Evolutionary conservation across 495 filamentous ascomycete genomes (phyloP).

Genomic region (Penicillium alfredii): DNA sequence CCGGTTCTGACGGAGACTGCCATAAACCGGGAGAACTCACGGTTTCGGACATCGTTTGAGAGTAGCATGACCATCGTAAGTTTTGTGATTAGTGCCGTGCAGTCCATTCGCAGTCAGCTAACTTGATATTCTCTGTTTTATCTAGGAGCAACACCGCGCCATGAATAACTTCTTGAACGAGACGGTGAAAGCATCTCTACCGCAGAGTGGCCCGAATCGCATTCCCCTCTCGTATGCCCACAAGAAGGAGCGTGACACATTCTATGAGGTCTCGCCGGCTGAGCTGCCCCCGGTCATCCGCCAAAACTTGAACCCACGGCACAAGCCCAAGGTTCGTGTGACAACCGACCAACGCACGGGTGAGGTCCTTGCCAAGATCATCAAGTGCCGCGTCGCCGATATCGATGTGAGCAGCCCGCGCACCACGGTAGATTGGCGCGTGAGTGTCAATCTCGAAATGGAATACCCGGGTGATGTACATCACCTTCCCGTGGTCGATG

Average conservation of each 20-base stretch:
- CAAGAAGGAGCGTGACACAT: slow-evolving; percentile 71
- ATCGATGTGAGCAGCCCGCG: slow-evolving; percentile 70
- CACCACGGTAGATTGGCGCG: slow-evolving; percentile 71
- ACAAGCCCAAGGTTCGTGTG: slow-evolving; percentile 66
- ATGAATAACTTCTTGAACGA: slow-evolving; percentile 79
- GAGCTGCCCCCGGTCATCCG: slow-evolving; percentile 52
- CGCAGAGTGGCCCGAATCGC: slow-evolving; percentile 40
- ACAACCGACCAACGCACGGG: slow-evolving; percentile 69
- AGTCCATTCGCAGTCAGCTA: too few species aligned
- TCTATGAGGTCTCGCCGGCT: slow-evolving; percentile 65
- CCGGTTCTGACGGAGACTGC: slow-evolving; percentile 62
- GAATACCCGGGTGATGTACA: slow-evolving; percentile 64
- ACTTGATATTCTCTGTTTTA: slow-evolving; percentile 8
- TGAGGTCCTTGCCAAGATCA: slow-evolving; percentile 70
- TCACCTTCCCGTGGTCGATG: slow-evolving; percentile 40
- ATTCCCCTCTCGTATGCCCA: slow-evolving; percentile 74
- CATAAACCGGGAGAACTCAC: slow-evolving; percentile 46
- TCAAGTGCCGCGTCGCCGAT: slow-evolving; percentile 84
- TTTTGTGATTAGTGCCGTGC: too few species aligned
- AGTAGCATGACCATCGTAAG: slow-evolving; percentile 83
- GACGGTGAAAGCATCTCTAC: slow-evolving; percentile 46
- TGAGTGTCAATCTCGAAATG: slow-evolving; percentile 89
- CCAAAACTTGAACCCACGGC: slow-evolving; percentile 49
- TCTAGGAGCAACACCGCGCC: slow-evolving; percentile 64
- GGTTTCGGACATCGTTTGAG: slow-evolving; percentile 54